Base-by-base conservation (phyloP, 2,329 filamentous ascomycete species). In the Chalaropsis ovoidea region DNA sequence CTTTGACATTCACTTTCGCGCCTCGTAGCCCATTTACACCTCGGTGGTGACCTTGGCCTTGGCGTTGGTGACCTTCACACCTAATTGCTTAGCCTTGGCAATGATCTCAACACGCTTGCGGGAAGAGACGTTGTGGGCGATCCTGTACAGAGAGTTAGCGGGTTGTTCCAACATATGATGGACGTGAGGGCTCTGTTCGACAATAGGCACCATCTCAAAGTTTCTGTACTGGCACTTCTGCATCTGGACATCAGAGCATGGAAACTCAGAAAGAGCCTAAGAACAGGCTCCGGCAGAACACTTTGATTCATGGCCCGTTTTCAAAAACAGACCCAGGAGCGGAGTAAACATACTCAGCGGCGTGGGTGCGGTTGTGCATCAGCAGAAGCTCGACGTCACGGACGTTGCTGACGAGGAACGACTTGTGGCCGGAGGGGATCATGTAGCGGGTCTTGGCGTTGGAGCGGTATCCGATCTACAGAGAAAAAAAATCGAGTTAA, bases 401-500 rank as follows among this genome's bases (percentile, higher is more conserved):
- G 80, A 85, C 80, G 86, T 99, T 99, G 87, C 88, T 90, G 82
- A 99, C 94, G 77, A 97, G 86, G 89, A 99, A 99, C 72, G 93
- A 90, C 87, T 96, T 97, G 89, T 97, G 93, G 82, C 94, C 94
- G 75, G 91, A 96, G 78, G 94, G 94, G 85, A 91, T 95, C 87
- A 97, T 87, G 86, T 95, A 93, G 77, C 90, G 87, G 77, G 94
- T 99, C 87, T 97, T 97, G 86, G 90, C 95, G 90, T 97, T 97
- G 82, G 89, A 94, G 74, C 94, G 92, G 72, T 92, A 99, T 76
- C 94, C 94, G 78, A 99, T 99, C 94, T 96, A 77, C 67, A 69
- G 2, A 62, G 24, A 47, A 49, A 49, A 31, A 24, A 45, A 56
- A 52, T 17, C 22, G 10, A 63, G 24, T 24, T 17, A 52, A 61